Evolutionary conservation across 2,329 filamentous ascomycete species (phyloP).

Genomic region (Metarhizium guizhouense): DNA sequence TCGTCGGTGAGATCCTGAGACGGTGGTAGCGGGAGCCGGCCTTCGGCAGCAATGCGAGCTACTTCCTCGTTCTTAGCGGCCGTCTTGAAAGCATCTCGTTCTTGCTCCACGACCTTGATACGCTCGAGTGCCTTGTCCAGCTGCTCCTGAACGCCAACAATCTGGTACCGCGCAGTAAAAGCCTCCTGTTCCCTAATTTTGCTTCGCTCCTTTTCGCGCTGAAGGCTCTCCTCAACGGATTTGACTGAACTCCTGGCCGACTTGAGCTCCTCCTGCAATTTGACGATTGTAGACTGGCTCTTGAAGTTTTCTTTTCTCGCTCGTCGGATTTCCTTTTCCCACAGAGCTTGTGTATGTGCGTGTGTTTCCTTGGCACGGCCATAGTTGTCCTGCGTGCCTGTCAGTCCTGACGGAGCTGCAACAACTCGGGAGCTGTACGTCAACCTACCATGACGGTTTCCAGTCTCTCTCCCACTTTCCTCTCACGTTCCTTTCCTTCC

Average conservation of each 20-base stretch:
- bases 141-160: conserved; percentile 58
- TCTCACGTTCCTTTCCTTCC: conserved; percentile 57
- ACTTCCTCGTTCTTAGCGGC: conserved; percentile 67
- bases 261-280: conserved; percentile 67
- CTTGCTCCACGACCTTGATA: conserved; percentile 59
- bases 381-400: conserved; percentile 51
- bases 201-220: conserved; percentile 54
- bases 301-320: conserved; percentile 68
- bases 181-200: conserved; percentile 58
- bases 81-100: conserved; percentile 65
- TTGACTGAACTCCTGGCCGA: conserved; percentile 45
- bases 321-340: conserved; percentile 66
- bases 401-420: background rate
- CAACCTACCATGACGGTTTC: conserved; percentile 59
- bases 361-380: conserved; percentile 61
- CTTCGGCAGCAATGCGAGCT: conserved; percentile 62
- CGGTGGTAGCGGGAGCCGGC: conserved; percentile 55
- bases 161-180: conserved; percentile 56
- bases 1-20: conserved; percentile 47
- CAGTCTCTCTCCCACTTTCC: conserved; percentile 55
- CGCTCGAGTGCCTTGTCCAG: conserved; percentile 54
- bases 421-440: background rate
- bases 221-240: conserved; percentile 48
- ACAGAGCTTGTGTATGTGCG: conserved; percentile 55
- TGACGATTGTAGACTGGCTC: conserved; percentile 58